Evolutionary conservation across 495 filamentous ascomycete genomes (phyloP).

Genomic region (Glarea lozoyensis): DNA sequence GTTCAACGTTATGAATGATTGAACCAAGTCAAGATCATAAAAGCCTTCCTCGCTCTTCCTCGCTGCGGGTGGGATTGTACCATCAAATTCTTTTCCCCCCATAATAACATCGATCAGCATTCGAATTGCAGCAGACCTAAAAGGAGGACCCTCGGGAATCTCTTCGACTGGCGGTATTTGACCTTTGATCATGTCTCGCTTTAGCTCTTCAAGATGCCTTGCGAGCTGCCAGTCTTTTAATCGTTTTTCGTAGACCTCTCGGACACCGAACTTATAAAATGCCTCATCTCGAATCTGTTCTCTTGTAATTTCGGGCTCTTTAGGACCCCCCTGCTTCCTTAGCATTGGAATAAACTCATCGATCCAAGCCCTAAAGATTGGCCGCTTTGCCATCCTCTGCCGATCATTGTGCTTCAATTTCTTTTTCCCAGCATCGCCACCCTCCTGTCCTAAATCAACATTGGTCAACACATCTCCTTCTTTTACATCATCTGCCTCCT

Average conservation of each 20-base stretch:
- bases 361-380: constrained; percentile 41
- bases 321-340: constrained; percentile 5
- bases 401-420: constrained; percentile 44
- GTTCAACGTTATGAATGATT: constrained; percentile 26
- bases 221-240: constrained; percentile 10
- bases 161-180: constrained; percentile 24
- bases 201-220: constrained; percentile 16
- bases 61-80: constrained; percentile 11
- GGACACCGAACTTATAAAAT: constrained; percentile 11
- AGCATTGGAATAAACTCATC: constrained; percentile 41
- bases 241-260: constrained; percentile 24
- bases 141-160: constrained; percentile 8
- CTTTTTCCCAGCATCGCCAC: constrained; percentile 21
- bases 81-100: constrained; percentile 25
- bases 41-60: constrained; percentile 26
- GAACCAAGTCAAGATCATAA: constrained; percentile 26
- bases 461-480: constrained; percentile 9
- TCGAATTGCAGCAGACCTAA: constrained; percentile 16
- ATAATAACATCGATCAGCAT: constrained; percentile 18
- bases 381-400: constrained; percentile 33
- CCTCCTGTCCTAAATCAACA: constrained; percentile 21
- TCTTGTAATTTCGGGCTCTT: constrained; percentile 4
- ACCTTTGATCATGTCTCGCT: constrained; percentile 15
- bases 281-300: constrained; percentile 16
- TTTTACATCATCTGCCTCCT: constrained; percentile 3